phyloP scores from a whole-genome alignment of 305 asterid species.

The Fraxinus nigra region DNA sequence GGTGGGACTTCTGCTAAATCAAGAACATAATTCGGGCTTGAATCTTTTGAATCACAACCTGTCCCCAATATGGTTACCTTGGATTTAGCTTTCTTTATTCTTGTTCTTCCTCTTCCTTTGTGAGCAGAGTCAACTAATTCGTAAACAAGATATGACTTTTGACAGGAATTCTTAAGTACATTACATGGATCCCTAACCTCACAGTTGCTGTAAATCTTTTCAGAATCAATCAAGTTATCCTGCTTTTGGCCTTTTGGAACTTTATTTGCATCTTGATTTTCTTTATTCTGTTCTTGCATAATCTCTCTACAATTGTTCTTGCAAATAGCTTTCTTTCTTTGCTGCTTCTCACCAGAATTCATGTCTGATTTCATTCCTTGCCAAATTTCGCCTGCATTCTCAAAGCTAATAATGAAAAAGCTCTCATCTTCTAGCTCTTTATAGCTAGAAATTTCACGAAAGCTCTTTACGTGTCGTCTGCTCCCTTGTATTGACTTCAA shows the following conservation, averaged over 20 bases:
- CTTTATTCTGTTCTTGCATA: conserved; percentile 24
- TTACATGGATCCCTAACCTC: background rate
- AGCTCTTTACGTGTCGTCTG: conserved; percentile 26
- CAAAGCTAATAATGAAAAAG: conserved; percentile 68
- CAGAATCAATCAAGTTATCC: background rate
- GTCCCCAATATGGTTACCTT: conserved; percentile 22
- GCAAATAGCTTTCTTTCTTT: background rate
- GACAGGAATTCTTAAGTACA: conserved; percentile 21
- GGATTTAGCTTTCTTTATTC: conserved; percentile 22
- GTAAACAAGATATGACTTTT: background rate
- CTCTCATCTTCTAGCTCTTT: conserved; percentile 58
- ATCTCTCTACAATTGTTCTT: conserved; percentile 10
- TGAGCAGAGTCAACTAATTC: background rate
- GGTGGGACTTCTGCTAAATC: conserved; percentile 40
- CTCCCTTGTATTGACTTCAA: conserved; percentile 26
- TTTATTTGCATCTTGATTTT: conserved; percentile 19
- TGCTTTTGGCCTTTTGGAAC: background rate
- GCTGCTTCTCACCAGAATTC: conserved; percentile 14
- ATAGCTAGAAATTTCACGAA: conserved; percentile 40
- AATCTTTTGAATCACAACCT: conserved; percentile 47
- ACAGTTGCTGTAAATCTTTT: background rate
- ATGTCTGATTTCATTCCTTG: conserved; percentile 29
- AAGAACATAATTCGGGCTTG: conserved; percentile 72
- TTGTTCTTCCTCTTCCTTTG: conserved; percentile 12
- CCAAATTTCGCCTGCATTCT: conserved; percentile 23